Evolutionary conservation across 352 stramenopile species (phyloP), one percentile per base, ranked within the genome.

Genomic region (Pythium utonaiense): DNA sequence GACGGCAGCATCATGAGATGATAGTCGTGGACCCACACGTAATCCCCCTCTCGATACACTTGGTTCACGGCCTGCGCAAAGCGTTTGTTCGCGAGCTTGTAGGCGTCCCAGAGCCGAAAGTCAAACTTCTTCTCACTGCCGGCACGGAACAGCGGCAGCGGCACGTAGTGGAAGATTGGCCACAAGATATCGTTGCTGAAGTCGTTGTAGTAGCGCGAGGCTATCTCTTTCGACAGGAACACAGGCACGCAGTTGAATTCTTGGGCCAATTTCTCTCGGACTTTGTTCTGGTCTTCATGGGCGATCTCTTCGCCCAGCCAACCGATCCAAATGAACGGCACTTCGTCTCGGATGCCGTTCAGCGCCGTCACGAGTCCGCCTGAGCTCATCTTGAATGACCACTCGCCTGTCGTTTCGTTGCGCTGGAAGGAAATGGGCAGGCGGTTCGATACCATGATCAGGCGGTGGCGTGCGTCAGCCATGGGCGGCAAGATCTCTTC

Each of bases 161-260:
- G 84, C 34, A 96, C 87, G 59, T 97, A 97, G 69, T 97, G 89
- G 69, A 97, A 96, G 22, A 91, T 91, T 14, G 89, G 88, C 89
- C 89, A 97, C 27, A 97, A 59, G 53, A 96, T 91, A 60, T 96
- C 87, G 65, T 96, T 96, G 71, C 83, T 94, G 55, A 97, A 96
- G 47, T 91, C 89, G 63, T 96, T 97, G 71, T 97, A 97, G 71
- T 96, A 96, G 13, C 87, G 81, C 41, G 81, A 74, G n/a, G 88
- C 85, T 25, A 96, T 82, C 66, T 96, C 85, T 41, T 94, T 88
- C 10, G 85, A 88, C 28, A 97, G 58, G 64, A 96, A 97, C 27
- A 97, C 86, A 0, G 89, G 89, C 22, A 95, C 74, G 64, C 87
- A 96, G 47, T 93, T 95, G 60, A 96, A 93, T 42, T 97, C 87